These are phyloP conservation scores for Hirschfeldia incana DNA, from an alignment of 345 rosid species.

Conservation along the genomic window DNA sequence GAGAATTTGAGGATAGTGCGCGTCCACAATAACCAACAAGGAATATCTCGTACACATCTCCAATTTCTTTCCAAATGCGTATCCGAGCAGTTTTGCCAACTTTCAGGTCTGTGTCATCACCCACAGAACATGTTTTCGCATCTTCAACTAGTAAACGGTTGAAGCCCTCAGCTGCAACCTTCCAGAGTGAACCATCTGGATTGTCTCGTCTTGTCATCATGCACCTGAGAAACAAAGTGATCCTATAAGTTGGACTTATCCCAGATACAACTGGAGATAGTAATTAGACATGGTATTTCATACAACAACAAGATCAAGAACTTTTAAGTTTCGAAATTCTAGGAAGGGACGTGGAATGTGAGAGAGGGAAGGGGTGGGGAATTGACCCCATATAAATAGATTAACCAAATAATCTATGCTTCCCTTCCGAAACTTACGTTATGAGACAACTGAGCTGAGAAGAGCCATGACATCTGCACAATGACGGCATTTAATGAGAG, in stretches of 20 bases:
- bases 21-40: conserved; percentile 96
- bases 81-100: conserved; percentile 62
- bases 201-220: conserved; percentile 94
- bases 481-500: conserved; percentile 17
- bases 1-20: conserved; percentile 78
- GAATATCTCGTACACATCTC: conserved; percentile 92
- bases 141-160: conserved; percentile 74
- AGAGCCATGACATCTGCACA: neutral
- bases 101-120: conserved; percentile 50
- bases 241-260: conserved; percentile 23
- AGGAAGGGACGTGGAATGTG: neutral
- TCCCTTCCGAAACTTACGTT: conserved; percentile 8
- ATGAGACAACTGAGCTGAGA: conserved; percentile 8
- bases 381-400: neutral
- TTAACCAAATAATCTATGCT: conserved; percentile 8
- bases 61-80: conserved; percentile 94
- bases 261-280: conserved; percentile 3
- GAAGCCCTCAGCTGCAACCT: conserved; percentile 87
- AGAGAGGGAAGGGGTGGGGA: neutral
- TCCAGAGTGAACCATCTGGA: conserved; percentile 96
- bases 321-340: too few species aligned
- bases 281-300: neutral
- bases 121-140: conserved; percentile 44
- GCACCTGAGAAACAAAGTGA: conserved; percentile 54
- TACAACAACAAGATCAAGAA: neutral